Conservation (phyloP, 495 filamentous ascomycete genomes). For the Cudoniella acicularis region DNA sequence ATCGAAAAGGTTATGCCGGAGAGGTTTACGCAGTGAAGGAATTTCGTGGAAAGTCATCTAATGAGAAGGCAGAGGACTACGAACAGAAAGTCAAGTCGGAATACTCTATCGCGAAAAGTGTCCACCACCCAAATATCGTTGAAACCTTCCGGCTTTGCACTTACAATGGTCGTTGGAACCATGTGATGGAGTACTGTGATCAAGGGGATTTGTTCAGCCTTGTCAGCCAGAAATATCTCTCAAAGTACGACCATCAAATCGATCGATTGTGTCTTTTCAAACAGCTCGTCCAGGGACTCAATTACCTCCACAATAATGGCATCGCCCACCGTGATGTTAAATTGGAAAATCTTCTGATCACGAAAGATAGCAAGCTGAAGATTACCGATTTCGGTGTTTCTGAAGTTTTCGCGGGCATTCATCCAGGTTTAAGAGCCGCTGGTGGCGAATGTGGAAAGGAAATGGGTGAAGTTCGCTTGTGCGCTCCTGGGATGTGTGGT, state of each 20-base stretch:
- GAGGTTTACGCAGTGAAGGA: conserved; percentile 75
- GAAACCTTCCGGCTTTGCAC: conserved; percentile 67
- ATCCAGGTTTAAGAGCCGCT: conserved; percentile 63
- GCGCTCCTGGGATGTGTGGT: conserved; percentile 69
- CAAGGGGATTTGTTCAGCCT: conserved; percentile 68
- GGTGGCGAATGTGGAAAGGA: conserved; percentile 61
- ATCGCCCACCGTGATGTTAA: conserved; percentile 88
- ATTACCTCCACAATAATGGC: conserved; percentile 77
- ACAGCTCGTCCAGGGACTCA: conserved; percentile 74
- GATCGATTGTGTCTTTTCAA: conserved; percentile 79
- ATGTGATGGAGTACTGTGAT: conserved; percentile 82
- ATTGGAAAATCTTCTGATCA: conserved; percentile 72
- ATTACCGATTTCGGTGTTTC: conserved; percentile 80
- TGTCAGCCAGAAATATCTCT: conserved; percentile 61
- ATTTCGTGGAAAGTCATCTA: conserved; percentile 58
- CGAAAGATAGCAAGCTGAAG: conserved; percentile 65
- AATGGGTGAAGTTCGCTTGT: conserved; percentile 60
- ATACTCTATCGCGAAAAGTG: conserved; percentile 70
- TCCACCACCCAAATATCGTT: conserved; percentile 77
- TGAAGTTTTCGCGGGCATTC: conserved; percentile 69
- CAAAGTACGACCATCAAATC: conserved; percentile 52
- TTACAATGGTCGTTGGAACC: conserved; percentile 64
- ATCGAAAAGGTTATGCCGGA: conserved; percentile 45
- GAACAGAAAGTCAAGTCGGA: conserved; percentile 77
- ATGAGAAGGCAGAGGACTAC: conserved; percentile 63